Conservation (phyloP, 345 rosid species). For the Kernera saxatilis region DNA sequence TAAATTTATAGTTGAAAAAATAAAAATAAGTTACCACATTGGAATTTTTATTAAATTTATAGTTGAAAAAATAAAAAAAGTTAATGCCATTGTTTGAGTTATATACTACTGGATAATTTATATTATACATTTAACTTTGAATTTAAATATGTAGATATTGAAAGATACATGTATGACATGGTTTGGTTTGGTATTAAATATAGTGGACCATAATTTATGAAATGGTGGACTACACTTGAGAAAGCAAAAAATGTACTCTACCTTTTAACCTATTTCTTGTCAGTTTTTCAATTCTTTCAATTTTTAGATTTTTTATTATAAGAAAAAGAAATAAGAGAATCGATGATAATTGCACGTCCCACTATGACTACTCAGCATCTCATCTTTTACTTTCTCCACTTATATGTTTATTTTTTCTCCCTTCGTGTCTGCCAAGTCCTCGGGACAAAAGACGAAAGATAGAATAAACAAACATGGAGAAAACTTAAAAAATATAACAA, state of each 20-base stretch:
- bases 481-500: not conserved
- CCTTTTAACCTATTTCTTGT: constrained; percentile 11
- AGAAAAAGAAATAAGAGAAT: constrained; percentile 14
- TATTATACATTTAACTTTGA: not conserved
- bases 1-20: no score
- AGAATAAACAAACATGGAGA: not conserved
- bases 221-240: constrained; percentile 25
- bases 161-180: not conserved
- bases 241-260: constrained; percentile 18
- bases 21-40: no score
- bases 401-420: not conserved
- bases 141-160: not conserved
- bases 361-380: constrained; percentile 25
- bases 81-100: not conserved
- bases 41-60: no score
- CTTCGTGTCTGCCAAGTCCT: constrained; percentile 24
- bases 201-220: constrained; percentile 7
- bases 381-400: constrained; percentile 19
- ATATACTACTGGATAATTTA: not conserved
- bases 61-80: no score
- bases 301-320: not conserved
- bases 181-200: constrained; percentile 4
- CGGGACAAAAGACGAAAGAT: constrained; percentile 26
- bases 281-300: not conserved
- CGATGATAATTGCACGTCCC: constrained; percentile 32